Base-by-base conservation (phyloP, 1,284 basidiomycete genomes). In the Phylloboletellus chloephorus region DNA sequence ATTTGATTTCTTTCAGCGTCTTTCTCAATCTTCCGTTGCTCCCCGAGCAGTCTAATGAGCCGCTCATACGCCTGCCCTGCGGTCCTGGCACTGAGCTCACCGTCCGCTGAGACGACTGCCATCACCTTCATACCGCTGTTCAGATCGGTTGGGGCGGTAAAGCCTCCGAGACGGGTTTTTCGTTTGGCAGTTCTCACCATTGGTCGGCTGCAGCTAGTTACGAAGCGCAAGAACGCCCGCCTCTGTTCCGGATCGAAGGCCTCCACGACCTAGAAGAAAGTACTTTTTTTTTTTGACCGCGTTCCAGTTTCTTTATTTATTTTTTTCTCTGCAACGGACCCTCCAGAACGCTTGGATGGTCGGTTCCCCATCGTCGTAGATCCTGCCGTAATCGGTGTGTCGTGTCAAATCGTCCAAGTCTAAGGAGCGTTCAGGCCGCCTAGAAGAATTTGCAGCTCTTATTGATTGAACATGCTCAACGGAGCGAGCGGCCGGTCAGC, bases 41-140 rank as follows among this genome's bases (percentile, higher is more conserved):
- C 3, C 63, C 73, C 32, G 51, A 47, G 0, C 73, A 81, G 49
- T 88, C 87, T 53, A 39, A 64, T 29, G 71, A 67, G 47, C 41
- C 54, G 17, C 83, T 87, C 47, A 82, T 86, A 47, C 45, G 80
- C 34, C n/a, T 11, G 17, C 10, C 20, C 6, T 15, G 20, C 22
- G 49, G 21, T 47, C 17, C 15, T 34, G 11, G 6, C 17, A 19
- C 21, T 46, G 13, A 39, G 38, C 37, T 38, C 35, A 40, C 29
- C 30, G 39, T 36, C 20, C 36, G 10, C 15, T 35, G 51, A 86
- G 82, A 85, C 87, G 38, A 79, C 79, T 23, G 81, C 90, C 2
- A 93, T 98, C 60, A 98, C 94, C 6, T 74, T 98, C 32, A 97
- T 94, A 0, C 75, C 97, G 1, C 75, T 98, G 16, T 90, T 96